Evolutionary conservation across 305 asterid genomes (phyloP), one percentile per base, ranked within the genome.

Genomic region (Fraxinus albicans): DNA sequence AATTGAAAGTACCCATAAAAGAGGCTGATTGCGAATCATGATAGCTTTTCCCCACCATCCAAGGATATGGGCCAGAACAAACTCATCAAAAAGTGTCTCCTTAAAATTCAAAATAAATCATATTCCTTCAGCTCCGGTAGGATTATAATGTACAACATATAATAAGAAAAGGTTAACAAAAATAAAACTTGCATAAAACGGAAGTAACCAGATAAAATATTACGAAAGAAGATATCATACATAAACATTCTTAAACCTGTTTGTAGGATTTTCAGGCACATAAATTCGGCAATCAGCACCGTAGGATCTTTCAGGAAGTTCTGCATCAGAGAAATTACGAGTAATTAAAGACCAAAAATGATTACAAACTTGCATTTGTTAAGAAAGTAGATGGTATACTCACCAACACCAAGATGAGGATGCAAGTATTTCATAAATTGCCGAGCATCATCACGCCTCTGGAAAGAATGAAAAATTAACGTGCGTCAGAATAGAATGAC

Each of bases 31-130:
- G 73, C 98, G 97, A 80, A 96, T 95, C 98, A 96, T 95, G 84
- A 96, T 96, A 69, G 98, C 99, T 89, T 96, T 96, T 73, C 98
- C 98, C 99, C 99, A 96, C 98, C 98, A 94, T 82, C 99, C 99
- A 86, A 95, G 94, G 78, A 95, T 86, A 86, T 95, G 99, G 82
- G 99, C 98, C 84, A 92, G 82, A 83, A 95, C 99, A 89, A 96
- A 95, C 87, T 93, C 98, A 88, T 96, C 99, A 86, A 95, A 95
- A 69, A 96, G 94, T 44, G 98, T 96, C 79, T 96, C 99, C 99
- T 96, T 69, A 82, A 69, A 75, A 85, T 87, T 79, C 84, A 72
- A 83, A 85, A 77, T 81, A 69, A 69, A 78, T 76, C 31, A 50
- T 42, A 60, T 78, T 78, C 81, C 73, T 78, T 63, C 60, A 73